Evolutionary conservation across 2,329 filamentous ascomycete species (phyloP).

Genomic region (Sclerotinia minor): DNA sequence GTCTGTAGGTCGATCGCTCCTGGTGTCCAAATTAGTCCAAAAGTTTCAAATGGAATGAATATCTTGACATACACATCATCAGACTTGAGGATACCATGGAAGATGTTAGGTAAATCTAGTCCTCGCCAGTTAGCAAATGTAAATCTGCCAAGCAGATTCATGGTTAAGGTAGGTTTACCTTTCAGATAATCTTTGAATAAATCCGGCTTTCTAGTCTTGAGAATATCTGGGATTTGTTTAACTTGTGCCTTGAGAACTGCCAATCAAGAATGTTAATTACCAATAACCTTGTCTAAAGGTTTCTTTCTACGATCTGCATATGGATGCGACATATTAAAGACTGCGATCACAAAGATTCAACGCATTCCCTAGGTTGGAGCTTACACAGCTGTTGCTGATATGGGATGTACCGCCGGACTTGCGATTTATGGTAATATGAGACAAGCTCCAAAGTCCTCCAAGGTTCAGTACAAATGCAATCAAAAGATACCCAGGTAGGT

Average conservation of each 20-base stretch:
- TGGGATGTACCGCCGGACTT: neutral
- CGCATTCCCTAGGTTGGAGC: slow-evolving; percentile 16
- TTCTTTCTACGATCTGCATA: neutral
- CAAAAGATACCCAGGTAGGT: neutral
- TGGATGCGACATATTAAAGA: slow-evolving; percentile 21
- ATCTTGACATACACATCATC: slow-evolving; percentile 35
- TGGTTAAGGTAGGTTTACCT: slow-evolving; percentile 23
- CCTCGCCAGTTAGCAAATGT: slow-evolving; percentile 7
- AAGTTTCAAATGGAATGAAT: neutral
- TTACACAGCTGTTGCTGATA: slow-evolving; percentile 5
- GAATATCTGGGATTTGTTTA: slow-evolving; percentile 15
- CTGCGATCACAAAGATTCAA: slow-evolving; percentile 1
- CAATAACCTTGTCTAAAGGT: slow-evolving; percentile 5
- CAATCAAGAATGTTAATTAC: slow-evolving; percentile 16
- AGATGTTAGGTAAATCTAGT: slow-evolving; percentile 38
- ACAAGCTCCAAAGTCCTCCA: neutral
- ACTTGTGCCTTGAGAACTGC: neutral
- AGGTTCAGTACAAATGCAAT: slow-evolving; percentile 8
- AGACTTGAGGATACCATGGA: slow-evolving; percentile 35
- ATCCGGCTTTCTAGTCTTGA: slow-evolving; percentile 15
- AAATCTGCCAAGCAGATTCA: neutral
- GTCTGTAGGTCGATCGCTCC: slow-evolving; percentile 57
- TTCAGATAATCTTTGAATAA: slow-evolving; percentile 22
- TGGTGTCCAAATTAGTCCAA: slow-evolving; percentile 30
- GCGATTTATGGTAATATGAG: slow-evolving; percentile 4